Conservation (phyloP, 768 basidiomycete species). For the Coprinellus micaceus region DNA sequence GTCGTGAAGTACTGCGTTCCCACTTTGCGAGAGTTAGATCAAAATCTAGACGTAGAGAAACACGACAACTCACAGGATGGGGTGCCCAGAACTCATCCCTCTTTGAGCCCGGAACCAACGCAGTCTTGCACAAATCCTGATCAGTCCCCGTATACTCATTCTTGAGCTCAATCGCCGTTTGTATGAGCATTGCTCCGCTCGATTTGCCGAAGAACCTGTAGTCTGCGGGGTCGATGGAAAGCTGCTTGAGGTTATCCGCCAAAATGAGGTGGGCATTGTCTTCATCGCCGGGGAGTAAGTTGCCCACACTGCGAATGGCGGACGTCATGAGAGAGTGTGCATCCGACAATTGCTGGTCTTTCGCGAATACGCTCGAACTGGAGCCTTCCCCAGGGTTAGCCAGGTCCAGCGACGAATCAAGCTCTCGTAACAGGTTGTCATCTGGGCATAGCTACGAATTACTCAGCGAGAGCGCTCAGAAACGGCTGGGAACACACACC, state of each 20-base stretch:
- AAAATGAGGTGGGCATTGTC: conserved; percentile 35
- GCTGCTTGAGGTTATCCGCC: conserved; percentile 31
- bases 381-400: conserved; percentile 18
- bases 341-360: conserved; percentile 1
- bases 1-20: conserved; percentile 26
- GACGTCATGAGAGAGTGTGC: conserved; percentile 28
- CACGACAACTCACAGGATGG: conserved; percentile 27
- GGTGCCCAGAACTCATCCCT: conserved; percentile 38
- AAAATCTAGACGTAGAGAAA: background rate
- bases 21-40: conserved; percentile 25
- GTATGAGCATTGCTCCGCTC: conserved; percentile 51
- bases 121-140: conserved; percentile 8
- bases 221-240: conserved; percentile 32
- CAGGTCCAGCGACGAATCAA: conserved; percentile 35
- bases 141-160: conserved; percentile 45
- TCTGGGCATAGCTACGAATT: conserved; percentile 57
- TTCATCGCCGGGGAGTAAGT: conserved; percentile 22
- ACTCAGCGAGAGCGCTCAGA: background rate
- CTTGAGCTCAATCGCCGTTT: conserved; percentile 56
- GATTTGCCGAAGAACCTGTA: conserved; percentile 54
- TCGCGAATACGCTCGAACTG: conserved; percentile 13
- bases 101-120: conserved; percentile 16
- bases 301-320: conserved; percentile 29
- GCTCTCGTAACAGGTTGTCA: conserved; percentile 54
- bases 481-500: conserved; percentile 21